Evolutionary conservation across 495 filamentous ascomycete species (phyloP).

Genomic region (Penicillium egyptiacum): DNA sequence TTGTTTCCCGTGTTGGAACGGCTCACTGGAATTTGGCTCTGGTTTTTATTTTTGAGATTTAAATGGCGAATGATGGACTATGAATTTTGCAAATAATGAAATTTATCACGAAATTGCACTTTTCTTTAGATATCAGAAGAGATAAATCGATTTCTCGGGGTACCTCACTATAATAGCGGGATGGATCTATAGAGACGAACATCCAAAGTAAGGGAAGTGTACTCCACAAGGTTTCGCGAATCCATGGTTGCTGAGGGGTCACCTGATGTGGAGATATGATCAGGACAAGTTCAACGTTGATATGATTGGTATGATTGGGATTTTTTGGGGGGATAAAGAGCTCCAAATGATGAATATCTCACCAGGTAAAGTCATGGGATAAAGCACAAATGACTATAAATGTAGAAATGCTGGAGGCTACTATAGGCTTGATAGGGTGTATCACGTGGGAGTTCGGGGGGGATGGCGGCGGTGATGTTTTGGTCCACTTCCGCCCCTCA

Average conservation of each 20-base stretch:
- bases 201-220: not conserved
- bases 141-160: not conserved
- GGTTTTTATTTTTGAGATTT: not conserved
- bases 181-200: not conserved
- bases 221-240: conserved; percentile 6
- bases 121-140: not conserved
- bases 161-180: too few species aligned
- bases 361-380: not conserved
- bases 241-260: conserved; percentile 13
- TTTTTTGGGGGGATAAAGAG: too few species aligned
- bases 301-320: not conserved
- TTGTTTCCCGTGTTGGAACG: not conserved
- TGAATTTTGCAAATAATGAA: not conserved
- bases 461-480: conserved; percentile 21
- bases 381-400: not conserved
- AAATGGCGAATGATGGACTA: not conserved
- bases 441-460: conserved; percentile 31
- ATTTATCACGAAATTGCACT: not conserved
- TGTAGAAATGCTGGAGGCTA: not conserved
- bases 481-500: conserved; percentile 33
- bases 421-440: conserved; percentile 20
- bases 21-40: not conserved
- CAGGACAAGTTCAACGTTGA: not conserved
- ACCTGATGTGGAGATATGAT: conserved; percentile 11
- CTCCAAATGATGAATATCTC: not conserved